Conservation (phyloP, 2,329 filamentous ascomycete genomes). For the Beauveria pseudobassiana region DNA sequence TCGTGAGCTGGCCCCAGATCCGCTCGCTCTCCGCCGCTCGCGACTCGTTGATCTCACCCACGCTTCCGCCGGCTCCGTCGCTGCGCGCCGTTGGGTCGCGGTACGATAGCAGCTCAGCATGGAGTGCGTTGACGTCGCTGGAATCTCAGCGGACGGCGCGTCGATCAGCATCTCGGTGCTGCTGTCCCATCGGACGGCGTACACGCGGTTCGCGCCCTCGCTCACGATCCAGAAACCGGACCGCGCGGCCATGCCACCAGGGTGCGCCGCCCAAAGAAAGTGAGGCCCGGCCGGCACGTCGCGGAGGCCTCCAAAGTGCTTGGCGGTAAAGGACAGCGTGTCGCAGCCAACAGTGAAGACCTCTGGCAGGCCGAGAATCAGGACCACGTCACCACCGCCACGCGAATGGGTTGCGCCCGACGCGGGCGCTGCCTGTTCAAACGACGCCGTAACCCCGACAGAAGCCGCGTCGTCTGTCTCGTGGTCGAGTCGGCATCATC, state of each 20-base stretch:
- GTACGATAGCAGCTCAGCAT: slow-evolving; percentile 38
- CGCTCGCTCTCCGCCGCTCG: slow-evolving; percentile 20
- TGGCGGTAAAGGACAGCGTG: slow-evolving; percentile 38
- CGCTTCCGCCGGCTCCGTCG: slow-evolving; percentile 14
- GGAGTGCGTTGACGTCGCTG: slow-evolving; percentile 31
- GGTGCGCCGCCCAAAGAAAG: slow-evolving; percentile 51
- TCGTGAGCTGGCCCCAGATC: slow-evolving; percentile 48
- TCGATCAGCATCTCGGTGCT: slow-evolving; percentile 47
- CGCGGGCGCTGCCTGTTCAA: background rate
- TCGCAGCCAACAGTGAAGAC: slow-evolving; percentile 48
- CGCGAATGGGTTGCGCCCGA: background rate
- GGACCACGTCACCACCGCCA: slow-evolving; percentile 39
- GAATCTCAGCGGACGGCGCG: slow-evolving; percentile 37
- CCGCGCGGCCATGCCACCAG: slow-evolving; percentile 38
- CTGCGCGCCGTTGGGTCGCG: slow-evolving; percentile 25
- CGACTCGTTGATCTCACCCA: slow-evolving; percentile 15
- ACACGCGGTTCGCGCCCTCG: slow-evolving; percentile 25
- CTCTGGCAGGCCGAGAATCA: slow-evolving; percentile 44
- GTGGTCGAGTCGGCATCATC: background rate
- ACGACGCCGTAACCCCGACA: too few species aligned
- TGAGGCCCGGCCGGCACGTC: slow-evolving; percentile 49
- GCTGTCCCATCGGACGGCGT: slow-evolving; percentile 48
- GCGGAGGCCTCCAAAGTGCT: slow-evolving; percentile 44
- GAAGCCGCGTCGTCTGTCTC: background rate
- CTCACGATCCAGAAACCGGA: slow-evolving; percentile 52